These are phyloP conservation scores for Pulveroboletus sp. DNA, from an alignment of 768 basidiomycete genomes.

Conservation along the genomic window DNA sequence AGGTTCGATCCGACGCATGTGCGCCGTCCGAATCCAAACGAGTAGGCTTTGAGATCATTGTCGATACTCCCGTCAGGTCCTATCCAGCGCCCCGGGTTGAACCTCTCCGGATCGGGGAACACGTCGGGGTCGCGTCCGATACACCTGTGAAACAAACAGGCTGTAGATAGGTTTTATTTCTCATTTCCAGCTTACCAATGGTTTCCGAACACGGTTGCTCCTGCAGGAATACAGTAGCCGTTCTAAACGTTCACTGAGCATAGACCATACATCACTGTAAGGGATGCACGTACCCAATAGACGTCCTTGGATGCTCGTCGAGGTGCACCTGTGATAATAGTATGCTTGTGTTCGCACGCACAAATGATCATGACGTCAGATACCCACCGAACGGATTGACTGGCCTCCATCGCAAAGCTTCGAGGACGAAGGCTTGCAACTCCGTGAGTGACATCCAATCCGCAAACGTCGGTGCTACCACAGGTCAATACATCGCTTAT, in stretches of 20 bases:
- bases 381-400: slow-evolving; percentile 30
- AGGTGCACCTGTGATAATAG: slow-evolving; percentile 13
- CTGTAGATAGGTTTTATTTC: background rate
- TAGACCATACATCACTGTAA: too few species aligned
- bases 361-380: too few species aligned
- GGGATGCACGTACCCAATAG: slow-evolving; percentile 18
- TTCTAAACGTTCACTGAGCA: slow-evolving; percentile 21
- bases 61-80: slow-evolving; percentile 40
- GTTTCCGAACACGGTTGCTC: slow-evolving; percentile 33
- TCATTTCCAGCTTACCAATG: slow-evolving; percentile 21
- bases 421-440: slow-evolving; percentile 37
- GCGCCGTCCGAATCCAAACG: slow-evolving; percentile 53
- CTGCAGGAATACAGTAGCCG: slow-evolving; percentile 33
- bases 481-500: background rate
- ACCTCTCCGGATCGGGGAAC: slow-evolving; percentile 41
- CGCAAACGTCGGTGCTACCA: slow-evolving; percentile 37
- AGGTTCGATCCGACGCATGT: slow-evolving; percentile 25
- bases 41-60: slow-evolving; percentile 47
- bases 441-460: slow-evolving; percentile 33
- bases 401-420: slow-evolving; percentile 39
- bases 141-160: slow-evolving; percentile 6
- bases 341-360: background rate
- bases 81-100: slow-evolving; percentile 58
- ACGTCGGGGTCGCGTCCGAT: slow-evolving; percentile 25
- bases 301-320: slow-evolving; percentile 26